Evolutionary conservation across 257 asterid species (phyloP).

Genomic region (Catharanthus roseus): DNA sequence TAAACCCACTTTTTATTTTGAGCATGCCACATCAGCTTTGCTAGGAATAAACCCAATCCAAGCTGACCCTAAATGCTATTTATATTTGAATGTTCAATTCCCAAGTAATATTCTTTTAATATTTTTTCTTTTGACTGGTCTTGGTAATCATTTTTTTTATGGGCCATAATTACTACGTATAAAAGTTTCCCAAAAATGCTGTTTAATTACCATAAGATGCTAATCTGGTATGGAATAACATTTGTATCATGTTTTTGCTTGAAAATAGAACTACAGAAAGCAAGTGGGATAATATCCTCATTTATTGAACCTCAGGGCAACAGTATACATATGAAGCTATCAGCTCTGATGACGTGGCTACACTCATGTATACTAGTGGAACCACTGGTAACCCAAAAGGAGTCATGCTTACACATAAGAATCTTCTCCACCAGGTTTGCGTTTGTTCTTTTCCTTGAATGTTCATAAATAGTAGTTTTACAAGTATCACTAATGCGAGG

Average conservation of each 20-base stretch:
- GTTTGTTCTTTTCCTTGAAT: constrained; percentile 13
- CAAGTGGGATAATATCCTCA: constrained; percentile 7
- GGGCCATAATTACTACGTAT: not conserved
- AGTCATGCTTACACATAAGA: constrained; percentile 89
- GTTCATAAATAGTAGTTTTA: not conserved
- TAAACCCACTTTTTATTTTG: too few relatives aligned
- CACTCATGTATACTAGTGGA: constrained; percentile 88
- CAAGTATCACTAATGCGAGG: not conserved
- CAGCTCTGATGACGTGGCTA: constrained; percentile 69
- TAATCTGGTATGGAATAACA: not conserved
- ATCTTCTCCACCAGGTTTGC: constrained; percentile 81
- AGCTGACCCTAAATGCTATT: too few relatives aligned
- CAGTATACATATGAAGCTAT: constrained; percentile 55
- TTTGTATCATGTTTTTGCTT: not conserved
- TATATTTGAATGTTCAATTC: not conserved
- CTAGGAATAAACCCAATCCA: too few relatives aligned
- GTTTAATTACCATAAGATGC: not conserved
- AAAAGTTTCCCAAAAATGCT: not conserved
- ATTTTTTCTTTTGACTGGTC: not conserved
- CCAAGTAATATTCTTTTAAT: not conserved
- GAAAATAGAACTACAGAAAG: not conserved
- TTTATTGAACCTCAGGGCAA: constrained; percentile 38
- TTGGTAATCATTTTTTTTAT: not conserved
- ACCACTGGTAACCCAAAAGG: constrained; percentile 97
- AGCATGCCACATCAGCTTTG: too few relatives aligned